Percentiles rank a stretch among this genome's conserved stretches.
phyloP scores from a whole-genome alignment of 345 rosid species.

The Corchorus olitorius region DNA sequence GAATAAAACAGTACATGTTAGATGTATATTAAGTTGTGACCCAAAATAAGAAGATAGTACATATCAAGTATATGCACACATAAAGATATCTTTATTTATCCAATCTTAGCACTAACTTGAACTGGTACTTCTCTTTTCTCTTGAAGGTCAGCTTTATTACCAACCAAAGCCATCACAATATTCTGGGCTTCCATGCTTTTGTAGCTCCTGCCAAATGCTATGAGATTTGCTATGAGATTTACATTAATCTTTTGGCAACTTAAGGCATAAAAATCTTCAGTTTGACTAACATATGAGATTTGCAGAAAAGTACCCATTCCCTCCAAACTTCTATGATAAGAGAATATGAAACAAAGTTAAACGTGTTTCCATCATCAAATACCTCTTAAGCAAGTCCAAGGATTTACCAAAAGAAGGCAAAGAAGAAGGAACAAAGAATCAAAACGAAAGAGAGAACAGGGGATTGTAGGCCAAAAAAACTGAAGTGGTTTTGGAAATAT shows the following conservation, averaged over 20 bases:
- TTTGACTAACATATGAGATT: neutral
- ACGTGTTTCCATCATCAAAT: neutral
- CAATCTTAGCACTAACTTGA: constrained; percentile 51
- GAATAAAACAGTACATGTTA: constrained; percentile 17
- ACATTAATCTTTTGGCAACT: no score
- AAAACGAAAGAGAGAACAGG: neutral
- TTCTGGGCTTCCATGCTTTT: constrained; percentile 96
- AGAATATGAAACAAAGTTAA: neutral
- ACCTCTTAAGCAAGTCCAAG: neutral
- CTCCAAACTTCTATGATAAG: neutral
- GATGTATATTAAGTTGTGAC: neutral
- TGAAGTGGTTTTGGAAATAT: neutral
- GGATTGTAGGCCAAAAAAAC: neutral
- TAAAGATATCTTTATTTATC: neutral
- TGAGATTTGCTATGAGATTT: no score
- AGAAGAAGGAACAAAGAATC: neutral
- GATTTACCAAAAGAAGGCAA: neutral
- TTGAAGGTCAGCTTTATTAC: constrained; percentile 95
- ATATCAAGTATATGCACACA: constrained; percentile 8
- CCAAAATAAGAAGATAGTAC: no score
- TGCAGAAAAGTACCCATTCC: neutral
- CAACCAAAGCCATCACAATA: constrained; percentile 95
- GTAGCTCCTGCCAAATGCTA: constrained; percentile 67
- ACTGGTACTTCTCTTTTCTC: constrained; percentile 77
- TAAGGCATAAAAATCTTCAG: no score